Percentiles rank a stretch among this genome's conserved stretches.
These are phyloP conservation scores for Exophiala alcalophila DNA, from an alignment of 2,329 filamentous ascomycete species.

Conservation along the genomic window DNA sequence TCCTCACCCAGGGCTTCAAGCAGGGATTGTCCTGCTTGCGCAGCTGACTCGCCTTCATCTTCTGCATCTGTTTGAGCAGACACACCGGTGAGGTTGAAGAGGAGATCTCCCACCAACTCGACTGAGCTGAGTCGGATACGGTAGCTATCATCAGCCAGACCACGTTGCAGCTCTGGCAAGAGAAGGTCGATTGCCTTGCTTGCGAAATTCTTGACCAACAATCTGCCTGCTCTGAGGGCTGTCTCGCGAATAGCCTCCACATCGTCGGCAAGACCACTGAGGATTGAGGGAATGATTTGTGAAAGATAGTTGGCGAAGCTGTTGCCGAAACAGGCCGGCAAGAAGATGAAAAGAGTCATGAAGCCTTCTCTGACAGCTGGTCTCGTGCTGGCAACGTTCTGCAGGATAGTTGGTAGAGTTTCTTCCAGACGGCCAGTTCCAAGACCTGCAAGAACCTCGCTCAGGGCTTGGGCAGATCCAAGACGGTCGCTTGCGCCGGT, in stretches of 20 bases:
- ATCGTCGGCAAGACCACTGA: constrained; percentile 91
- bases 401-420: constrained; percentile 89
- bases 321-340: constrained; percentile 98
- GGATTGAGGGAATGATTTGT: constrained; percentile 91
- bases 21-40: constrained; percentile 87
- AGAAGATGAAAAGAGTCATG: constrained; percentile 99
- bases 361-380: constrained; percentile 91
- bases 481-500: constrained; percentile 93
- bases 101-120: constrained; percentile 89
- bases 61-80: constrained; percentile 73
- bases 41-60: constrained; percentile 72
- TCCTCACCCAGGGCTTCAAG: constrained; percentile 93
- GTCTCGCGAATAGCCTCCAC: constrained; percentile 95
- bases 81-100: constrained; percentile 97
- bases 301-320: constrained; percentile 94
- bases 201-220: constrained; percentile 98
- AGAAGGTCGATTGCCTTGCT: constrained; percentile 90
- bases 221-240: constrained; percentile 85
- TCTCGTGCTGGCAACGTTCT: constrained; percentile 91
- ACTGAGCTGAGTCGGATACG: constrained; percentile 98
- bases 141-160: constrained; percentile 94
- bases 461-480: constrained; percentile 92
- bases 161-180: constrained; percentile 89
- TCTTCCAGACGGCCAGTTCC: constrained; percentile 92
- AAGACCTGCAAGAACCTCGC: constrained; percentile 90